Evolutionary conservation across 345 rosid species (phyloP).

Genomic region (Turritis glabra): DNA sequence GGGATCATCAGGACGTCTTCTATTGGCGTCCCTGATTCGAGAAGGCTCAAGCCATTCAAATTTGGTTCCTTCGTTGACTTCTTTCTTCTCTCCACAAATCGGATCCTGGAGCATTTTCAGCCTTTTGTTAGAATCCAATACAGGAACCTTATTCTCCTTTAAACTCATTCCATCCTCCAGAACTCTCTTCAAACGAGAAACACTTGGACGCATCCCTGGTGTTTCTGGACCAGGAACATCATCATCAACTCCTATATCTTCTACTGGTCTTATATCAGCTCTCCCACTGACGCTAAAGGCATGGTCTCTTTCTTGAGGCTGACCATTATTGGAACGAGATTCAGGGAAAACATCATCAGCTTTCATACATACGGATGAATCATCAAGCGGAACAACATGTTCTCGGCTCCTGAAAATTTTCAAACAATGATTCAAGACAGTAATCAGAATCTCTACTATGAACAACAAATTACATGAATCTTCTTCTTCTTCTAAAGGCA

Average conservation of each 20-base stretch:
- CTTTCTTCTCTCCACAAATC: constrained; percentile 41
- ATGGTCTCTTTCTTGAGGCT: constrained; percentile 34
- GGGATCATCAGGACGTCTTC: constrained; percentile 79
- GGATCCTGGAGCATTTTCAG: constrained; percentile 53
- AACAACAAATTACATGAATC: not conserved
- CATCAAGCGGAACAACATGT: constrained; percentile 20
- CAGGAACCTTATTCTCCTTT: constrained; percentile 37
- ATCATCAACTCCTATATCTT: constrained; percentile 32
- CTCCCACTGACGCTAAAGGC: constrained; percentile 26
- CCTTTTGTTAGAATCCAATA: constrained; percentile 56
- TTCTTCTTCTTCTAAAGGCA: not conserved
- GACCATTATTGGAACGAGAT: constrained; percentile 28
- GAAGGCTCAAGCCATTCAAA: constrained; percentile 93
- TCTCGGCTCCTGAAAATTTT: constrained; percentile 45
- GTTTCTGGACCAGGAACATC: constrained; percentile 73
- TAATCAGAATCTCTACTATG: not conserved
- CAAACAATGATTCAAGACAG: not conserved
- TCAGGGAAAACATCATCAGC: constrained; percentile 22
- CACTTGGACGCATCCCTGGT: constrained; percentile 59
- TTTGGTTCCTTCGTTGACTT: constrained; percentile 56
- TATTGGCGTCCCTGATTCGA: constrained; percentile 64
- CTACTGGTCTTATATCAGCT: constrained; percentile 27
- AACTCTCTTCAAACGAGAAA: constrained; percentile 69
- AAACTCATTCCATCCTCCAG: constrained; percentile 47
- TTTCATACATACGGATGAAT: constrained; percentile 34